Evolutionary conservation across 805 yeast species (phyloP), one percentile per base, ranked within the genome.

Genomic region (Candida orba): DNA sequence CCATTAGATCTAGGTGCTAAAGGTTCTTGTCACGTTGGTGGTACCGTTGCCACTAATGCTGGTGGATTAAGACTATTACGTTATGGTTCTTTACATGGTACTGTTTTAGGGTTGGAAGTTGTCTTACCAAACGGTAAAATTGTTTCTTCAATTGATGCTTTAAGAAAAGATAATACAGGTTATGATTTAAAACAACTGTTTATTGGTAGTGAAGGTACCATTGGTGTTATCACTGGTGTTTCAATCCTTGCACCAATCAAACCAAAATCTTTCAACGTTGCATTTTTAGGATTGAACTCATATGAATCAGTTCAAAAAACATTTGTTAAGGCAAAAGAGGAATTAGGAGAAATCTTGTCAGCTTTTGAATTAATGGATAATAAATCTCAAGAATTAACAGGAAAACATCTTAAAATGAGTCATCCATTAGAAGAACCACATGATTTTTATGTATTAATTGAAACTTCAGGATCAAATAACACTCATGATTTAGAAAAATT

Each of bases 1-100:
- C 98, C 98, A 24, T 70, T 90, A 41, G 98, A 90, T 61, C 68
- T 90, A 48, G 98, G 98, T 45, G 97, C 98, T 33, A 90, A 90
- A 67, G 98, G 98, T 13, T 87, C 96, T 2, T 91, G 97, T 61
- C 95, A 87, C 54, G 81, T 91, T 49, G 97, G 97, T 53, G 98
- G 97, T 51, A 85, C 81, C 42, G 91, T 88, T 36, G 95, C 96
- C 17, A 88, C 96, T 17, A 91, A 91, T 61, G 98, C 98, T 6
- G 98, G 98, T 58, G 98, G 98, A 1, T 73, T 90, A 54, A 72
- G 98, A 58, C 70, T 90, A 40, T 66, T 90, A 48, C 75, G 95
- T 53, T 90, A 88, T 60, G 97, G 97, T 3, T 86, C 95, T 6
- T 73, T 90, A 51, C 98, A 91, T 59, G 98, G 98, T 4, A 69